Base-by-base conservation (phyloP, 768 basidiomycete species). In the Lyophyllum shimeji region DNA sequence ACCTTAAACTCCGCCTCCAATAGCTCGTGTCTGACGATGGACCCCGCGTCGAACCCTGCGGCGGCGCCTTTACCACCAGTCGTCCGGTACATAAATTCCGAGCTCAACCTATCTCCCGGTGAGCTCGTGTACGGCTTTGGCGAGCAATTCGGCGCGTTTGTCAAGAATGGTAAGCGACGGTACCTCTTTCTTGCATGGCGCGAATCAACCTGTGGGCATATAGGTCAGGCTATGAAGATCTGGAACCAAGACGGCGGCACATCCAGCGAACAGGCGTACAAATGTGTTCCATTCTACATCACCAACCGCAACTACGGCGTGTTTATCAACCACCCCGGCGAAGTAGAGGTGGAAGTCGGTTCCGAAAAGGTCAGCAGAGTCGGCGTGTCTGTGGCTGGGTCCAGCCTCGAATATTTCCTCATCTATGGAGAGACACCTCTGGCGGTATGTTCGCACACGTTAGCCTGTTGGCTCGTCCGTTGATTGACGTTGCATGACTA, bases 181-280 rank as follows among this genome's bases (percentile, higher is more conserved):
- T 65, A 3, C 51, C 20, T 39, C 42, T 63, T 58, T 15, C 18
- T 4, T n/a, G 17, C 2, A 40, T 40, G 39, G 50, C 69, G 17
- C n/a, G 12, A 48, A 43, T 33, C 31, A 43, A 12, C 54, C 57
- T 1, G 52, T 27, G 42, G 9, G 33, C 17, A 46, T 31, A 46
- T 55, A 83, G 82, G 83, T 27, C 85, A 84, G 65, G 63, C 77
- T 5, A 71, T 89, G 44, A 82, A 77, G 57, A 71, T 87, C 3
- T 90, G 87, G 89, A 88, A 89, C 60, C 81, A 83, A 67, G 88
- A 90, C 62, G 87, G 88, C 21, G 88, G 89, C 29, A 90, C 87
- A 0, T 85, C 84, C 8, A 82, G 80, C 57, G 84, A 85, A 33
- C 83, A 85, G 61, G 82, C 83, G 0, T 86, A 86, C 68, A 85